phyloP scores from a whole-genome alignment of 2,329 filamentous ascomycete genomes.

The Pezicula rhizophila region DNA sequence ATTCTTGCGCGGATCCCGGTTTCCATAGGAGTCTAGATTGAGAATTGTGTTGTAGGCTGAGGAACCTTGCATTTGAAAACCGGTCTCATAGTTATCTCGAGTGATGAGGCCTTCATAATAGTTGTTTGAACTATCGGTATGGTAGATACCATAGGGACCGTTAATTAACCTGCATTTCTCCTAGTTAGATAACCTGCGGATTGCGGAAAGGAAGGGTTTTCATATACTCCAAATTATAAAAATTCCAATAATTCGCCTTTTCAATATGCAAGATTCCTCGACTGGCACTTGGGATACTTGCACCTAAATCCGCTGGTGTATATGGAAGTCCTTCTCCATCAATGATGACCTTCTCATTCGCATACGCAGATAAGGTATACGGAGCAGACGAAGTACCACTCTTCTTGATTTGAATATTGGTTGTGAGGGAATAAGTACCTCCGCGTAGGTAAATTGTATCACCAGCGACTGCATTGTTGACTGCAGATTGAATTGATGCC shows the following conservation, averaged over 20 bases:
- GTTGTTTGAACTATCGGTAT: slow-evolving; percentile 29
- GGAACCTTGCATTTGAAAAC: slow-evolving; percentile 31
- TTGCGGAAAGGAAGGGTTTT: neutral
- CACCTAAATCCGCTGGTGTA: slow-evolving; percentile 36
- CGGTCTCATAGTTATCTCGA: slow-evolving; percentile 34
- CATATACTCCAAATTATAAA: slow-evolving; percentile 31
- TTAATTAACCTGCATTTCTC: slow-evolving; percentile 23
- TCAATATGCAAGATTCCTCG: slow-evolving; percentile 43
- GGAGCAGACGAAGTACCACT: slow-evolving; percentile 34
- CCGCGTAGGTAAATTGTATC: slow-evolving; percentile 39
- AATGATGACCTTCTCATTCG: slow-evolving; percentile 37
- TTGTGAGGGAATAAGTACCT: slow-evolving; percentile 38
- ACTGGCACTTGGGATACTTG: slow-evolving; percentile 33
- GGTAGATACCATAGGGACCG: slow-evolving; percentile 33
- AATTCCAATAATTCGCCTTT: slow-evolving; percentile 38
- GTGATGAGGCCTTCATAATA: slow-evolving; percentile 31
- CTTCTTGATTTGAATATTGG: slow-evolving; percentile 42
- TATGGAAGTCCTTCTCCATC: slow-evolving; percentile 36
- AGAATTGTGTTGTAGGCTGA: slow-evolving; percentile 33
- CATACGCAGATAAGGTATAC: slow-evolving; percentile 37
- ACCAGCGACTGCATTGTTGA: slow-evolving; percentile 38
- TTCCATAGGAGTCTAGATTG: slow-evolving; percentile 38
- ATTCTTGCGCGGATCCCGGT: slow-evolving; percentile 43
- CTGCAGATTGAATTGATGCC: slow-evolving; percentile 40
- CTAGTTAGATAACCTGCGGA: neutral